Evolutionary conservation across 2,329 filamentous ascomycete genomes (phyloP), one percentile per base, ranked within the genome.

Genomic region (Lachnellula arida): DNA sequence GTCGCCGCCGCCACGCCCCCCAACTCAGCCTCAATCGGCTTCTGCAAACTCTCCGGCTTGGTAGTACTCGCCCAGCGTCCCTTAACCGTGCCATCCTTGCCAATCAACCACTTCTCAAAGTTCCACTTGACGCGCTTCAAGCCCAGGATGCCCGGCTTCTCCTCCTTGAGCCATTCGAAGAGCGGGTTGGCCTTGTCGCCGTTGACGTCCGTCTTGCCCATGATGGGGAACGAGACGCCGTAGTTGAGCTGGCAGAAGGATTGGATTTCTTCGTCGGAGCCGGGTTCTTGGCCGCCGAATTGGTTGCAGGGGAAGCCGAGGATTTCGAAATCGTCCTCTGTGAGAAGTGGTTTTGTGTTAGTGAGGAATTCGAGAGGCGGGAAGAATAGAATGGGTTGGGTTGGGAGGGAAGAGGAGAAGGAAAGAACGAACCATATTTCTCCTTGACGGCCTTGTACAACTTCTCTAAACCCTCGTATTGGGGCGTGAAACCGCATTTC

Each of bases 251-350:
- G 88, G 81, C 92, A 97, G 77, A 91, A 92, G 64, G 76, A 76
- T 75, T 91, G 87, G 73, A 93, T 92, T 54, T 91, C 84, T 57
- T 91, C 88, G 73, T 91, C 81, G 72, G 78, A 80, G 68, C 64
- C 66, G 32, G 93, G 93, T 71, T 97, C 94, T 76, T 99, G 94
- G 64, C 76, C 75, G 69, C 86, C 89, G 75, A 99, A 99, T 76
- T 99, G 94, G 81, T 97, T 99, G 86, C 93, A 97, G 56, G 94
- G 94, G 78, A 99, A 97, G 67, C 92, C 94, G 70, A 99, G 81
- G 76, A 99, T 85, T 68, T 85, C 80, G 72, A 99, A 94, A 69
- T 91, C 81, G 63, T 64, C 71, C 81, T 56, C 52, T 56, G 42
- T 14, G 39, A 44, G 15, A n/a, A 17, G n/a, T 14, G 19, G 15